phyloP scores from a whole-genome alignment of 495 filamentous ascomycete species.

The Apiosordaria backusii region DNA sequence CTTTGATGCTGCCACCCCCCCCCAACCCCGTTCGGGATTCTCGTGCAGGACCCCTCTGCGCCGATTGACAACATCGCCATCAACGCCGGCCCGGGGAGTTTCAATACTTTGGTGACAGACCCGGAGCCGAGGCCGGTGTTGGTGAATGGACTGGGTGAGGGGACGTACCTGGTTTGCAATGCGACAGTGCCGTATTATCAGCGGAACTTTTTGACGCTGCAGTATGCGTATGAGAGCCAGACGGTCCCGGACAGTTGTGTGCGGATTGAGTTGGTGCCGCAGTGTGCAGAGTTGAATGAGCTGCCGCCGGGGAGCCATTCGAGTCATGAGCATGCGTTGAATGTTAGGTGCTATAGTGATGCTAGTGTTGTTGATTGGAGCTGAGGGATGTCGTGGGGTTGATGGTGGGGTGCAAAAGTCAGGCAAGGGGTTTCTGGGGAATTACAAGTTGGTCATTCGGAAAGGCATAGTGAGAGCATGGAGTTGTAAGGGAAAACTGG shows the following conservation, averaged over 20 bases:
- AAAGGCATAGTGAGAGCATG: not conserved
- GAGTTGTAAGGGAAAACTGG: not conserved
- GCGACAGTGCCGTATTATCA: conserved; percentile 26
- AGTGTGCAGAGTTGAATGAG: conserved; percentile 25
- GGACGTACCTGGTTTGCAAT: conserved; percentile 30
- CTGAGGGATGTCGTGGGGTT: not conserved
- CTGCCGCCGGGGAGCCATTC: conserved; percentile 24
- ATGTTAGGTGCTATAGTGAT: conserved; percentile 26
- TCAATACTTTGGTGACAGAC: conserved; percentile 7
- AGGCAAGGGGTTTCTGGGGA: not conserved
- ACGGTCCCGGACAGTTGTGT: conserved; percentile 24
- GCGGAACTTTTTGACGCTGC: conserved; percentile 20
- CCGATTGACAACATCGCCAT: conserved; percentile 15
- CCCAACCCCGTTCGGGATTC: conserved; percentile 26
- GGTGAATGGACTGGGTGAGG: conserved; percentile 15
- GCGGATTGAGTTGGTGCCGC: conserved; percentile 26
- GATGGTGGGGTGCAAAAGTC: not conserved
- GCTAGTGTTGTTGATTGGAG: not conserved
- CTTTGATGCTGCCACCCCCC: not conserved
- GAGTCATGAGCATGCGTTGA: conserved; percentile 28
- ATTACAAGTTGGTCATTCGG: not conserved
- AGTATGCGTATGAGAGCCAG: conserved; percentile 21
- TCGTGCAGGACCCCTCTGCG: conserved; percentile 18
- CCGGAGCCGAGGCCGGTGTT: conserved; percentile 18
- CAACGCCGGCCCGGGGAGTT: conserved; percentile 26